A percentile compares a stretch with the other conserved stretches of the same genome.
Conservation (phyloP, 495 filamentous ascomycete species). For the Durotheca rogersii region DNA sequence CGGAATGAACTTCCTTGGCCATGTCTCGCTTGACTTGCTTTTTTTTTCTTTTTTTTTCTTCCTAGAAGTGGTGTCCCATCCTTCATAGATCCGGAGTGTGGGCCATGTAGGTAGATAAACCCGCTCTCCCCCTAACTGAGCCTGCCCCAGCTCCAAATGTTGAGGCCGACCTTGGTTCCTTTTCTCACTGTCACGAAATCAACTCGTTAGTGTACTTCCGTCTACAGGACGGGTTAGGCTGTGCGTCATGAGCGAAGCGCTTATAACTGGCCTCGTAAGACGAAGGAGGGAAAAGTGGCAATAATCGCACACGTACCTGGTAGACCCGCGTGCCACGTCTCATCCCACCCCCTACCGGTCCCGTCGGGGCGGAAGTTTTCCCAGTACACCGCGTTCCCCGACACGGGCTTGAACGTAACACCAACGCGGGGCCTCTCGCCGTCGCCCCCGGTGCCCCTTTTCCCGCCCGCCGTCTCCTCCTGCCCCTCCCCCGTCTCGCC, state of each 20-base stretch:
- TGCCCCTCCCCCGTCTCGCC: not conserved
- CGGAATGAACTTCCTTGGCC: too few species aligned
- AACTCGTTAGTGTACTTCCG: too few species aligned
- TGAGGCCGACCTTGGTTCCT: slow-evolving; percentile 48
- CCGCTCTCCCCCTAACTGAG: slow-evolving; percentile 13
- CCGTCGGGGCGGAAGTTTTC: slow-evolving; percentile 51
- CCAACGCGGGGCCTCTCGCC: slow-evolving; percentile 26
- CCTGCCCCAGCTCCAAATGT: slow-evolving; percentile 50
- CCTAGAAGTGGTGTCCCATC: too few species aligned
- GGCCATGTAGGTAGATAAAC: not conserved
- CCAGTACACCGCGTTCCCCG: slow-evolving; percentile 53
- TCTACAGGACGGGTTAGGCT: too few species aligned
- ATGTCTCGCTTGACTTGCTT: too few species aligned
- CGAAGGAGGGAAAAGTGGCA: not conserved
- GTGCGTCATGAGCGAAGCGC: not conserved
- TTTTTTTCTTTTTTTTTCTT: too few species aligned
- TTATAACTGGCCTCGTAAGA: not conserved
- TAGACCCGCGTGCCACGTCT: slow-evolving; percentile 52
- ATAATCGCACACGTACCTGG: slow-evolving; percentile 32
- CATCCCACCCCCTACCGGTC: slow-evolving; percentile 44
- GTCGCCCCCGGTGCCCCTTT: too few species aligned
- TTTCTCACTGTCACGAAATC: slow-evolving; percentile 32
- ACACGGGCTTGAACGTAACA: slow-evolving; percentile 42
- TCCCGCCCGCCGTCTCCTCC: slow-evolving; percentile 2
- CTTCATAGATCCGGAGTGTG: too few species aligned